Conservation (phyloP, 805 yeast genomes). For the Candida montana region DNA sequence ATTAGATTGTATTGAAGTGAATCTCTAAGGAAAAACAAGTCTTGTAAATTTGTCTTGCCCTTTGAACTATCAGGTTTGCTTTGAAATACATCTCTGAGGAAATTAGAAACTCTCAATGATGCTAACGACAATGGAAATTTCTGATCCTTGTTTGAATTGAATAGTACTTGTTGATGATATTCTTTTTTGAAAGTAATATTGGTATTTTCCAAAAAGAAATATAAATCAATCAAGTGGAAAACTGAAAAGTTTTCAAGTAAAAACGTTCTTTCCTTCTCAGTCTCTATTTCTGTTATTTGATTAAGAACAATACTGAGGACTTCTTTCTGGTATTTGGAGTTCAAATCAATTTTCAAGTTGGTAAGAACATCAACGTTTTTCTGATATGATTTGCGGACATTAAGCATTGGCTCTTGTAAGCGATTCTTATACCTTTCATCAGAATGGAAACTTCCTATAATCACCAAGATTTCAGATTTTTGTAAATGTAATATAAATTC, state of each 20-base stretch:
- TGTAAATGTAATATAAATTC: conserved; percentile 42
- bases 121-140: conserved; percentile 32
- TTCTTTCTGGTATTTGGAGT: conserved; percentile 18
- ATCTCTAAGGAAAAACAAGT: conserved; percentile 45
- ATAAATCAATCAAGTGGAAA: conserved; percentile 48
- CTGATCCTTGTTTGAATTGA: conserved; percentile 53
- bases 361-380: conserved; percentile 13
- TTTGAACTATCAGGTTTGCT: conserved; percentile 25
- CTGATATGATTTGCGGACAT: conserved; percentile 8
- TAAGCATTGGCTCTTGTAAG: conserved; percentile 9
- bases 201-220: conserved; percentile 48
- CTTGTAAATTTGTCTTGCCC: conserved; percentile 26
- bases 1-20: conserved; percentile 51
- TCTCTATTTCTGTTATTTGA: conserved; percentile 14
- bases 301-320: conserved; percentile 6
- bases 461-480: conserved; percentile 40
- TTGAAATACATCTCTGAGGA: conserved; percentile 24
- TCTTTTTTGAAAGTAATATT: conserved; percentile 57
- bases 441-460: conserved; percentile 36
- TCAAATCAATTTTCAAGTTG: conserved; percentile 13
- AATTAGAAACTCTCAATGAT: conserved; percentile 23
- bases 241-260: conserved; percentile 42
- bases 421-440: conserved; percentile 22
- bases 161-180: conserved; percentile 59
- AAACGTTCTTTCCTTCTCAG: conserved; percentile 22